Base-by-base conservation (phyloP, 78 protist species). In the Speleostelium caveatum region DNA sequence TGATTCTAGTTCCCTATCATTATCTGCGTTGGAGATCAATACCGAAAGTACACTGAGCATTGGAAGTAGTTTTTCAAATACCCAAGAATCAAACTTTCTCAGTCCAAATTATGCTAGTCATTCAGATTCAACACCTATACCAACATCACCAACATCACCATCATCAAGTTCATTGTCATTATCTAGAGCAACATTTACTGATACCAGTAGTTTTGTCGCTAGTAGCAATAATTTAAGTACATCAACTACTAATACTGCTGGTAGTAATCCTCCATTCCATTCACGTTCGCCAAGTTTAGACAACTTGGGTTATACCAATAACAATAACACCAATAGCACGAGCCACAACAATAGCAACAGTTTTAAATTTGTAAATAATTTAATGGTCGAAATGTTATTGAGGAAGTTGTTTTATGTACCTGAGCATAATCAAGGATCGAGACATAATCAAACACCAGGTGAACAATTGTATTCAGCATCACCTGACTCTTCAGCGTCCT, bases 341-440 rank as follows among this genome's bases (percentile, higher is more conserved):
- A 10, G 10, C 4, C 6, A 7, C 38, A 10, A 62, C 4, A n/a
- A 7, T 62, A 8, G 12, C 12, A 8, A 49, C 12, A 49, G 55
- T 12, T n/a, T n/a, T n/a, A 80, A 58, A 60, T 53, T 35, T 80
- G 77, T 80, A 22, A 80, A 80, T 80, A 68, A 22, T 8, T 28
- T 61, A 24, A 39, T 80, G 14, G 68, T 80, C 39, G 89, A 80
- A 56, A 65, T 60, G 19, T 12, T 80, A 16, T 67, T 80, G 32
- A 77, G 68, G 12, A 45, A 56, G 4, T 28, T 80, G 17, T 77
- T 77, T 45, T 22, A n/a, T 56, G 21, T 19, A 19, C 17, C 26
- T 56, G 10, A n/a, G n/a, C n/a, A 35, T 65, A 26, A 10, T 62
- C 16, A 41, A 19, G 38, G 12, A 12, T 30, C 19, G 6, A 62